A percentile compares a stretch with the other conserved stretches of the same genome.
Evolutionary conservation across 345 rosid genomes (phyloP).

Genomic region (Punica granatum): DNA sequence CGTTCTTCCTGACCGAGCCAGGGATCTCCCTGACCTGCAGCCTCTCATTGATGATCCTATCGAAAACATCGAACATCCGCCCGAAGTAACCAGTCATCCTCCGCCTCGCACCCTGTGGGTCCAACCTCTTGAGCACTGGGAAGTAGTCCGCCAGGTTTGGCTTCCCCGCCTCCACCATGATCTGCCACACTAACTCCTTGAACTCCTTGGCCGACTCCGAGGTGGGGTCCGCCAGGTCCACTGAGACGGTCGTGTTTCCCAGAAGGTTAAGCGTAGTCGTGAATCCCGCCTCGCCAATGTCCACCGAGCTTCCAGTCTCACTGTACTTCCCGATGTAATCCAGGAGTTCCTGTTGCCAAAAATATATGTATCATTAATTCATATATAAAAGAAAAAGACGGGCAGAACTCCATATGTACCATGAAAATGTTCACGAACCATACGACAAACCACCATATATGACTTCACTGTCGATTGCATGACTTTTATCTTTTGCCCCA

Average conservation of each 20-base stretch:
- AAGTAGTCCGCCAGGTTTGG: conserved; percentile 36
- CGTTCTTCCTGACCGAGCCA: conserved; percentile 10
- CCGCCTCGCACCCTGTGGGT: conserved; percentile 23
- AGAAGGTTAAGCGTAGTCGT: conserved; percentile 12
- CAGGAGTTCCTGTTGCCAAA: conserved; percentile 13
- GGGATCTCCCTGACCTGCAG: conserved; percentile 5
- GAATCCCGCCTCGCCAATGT: conserved; percentile 28
- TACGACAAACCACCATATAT: too few species aligned
- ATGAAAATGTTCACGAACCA: too few species aligned
- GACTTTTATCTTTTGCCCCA: too few species aligned
- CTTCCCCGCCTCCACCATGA: conserved; percentile 23
- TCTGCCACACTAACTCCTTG: conserved; percentile 11
- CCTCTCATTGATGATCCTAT: conserved; percentile 18
- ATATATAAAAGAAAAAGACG: too few species aligned
- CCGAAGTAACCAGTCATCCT: conserved; percentile 13
- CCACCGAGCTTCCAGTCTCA: conserved; percentile 11
- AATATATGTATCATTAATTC: not conserved
- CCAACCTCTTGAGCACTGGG: conserved; percentile 22
- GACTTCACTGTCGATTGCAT: too few species aligned
- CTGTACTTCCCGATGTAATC: conserved; percentile 3
- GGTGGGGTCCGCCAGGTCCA: conserved; percentile 15
- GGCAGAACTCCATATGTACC: too few species aligned
- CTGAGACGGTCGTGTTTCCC: conserved; percentile 17
- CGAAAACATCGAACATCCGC: conserved; percentile 19
- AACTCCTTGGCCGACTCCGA: conserved; percentile 16